phyloP scores from a whole-genome alignment of 805 yeast genomes.

The Wickerhamomyces silvicola region DNA sequence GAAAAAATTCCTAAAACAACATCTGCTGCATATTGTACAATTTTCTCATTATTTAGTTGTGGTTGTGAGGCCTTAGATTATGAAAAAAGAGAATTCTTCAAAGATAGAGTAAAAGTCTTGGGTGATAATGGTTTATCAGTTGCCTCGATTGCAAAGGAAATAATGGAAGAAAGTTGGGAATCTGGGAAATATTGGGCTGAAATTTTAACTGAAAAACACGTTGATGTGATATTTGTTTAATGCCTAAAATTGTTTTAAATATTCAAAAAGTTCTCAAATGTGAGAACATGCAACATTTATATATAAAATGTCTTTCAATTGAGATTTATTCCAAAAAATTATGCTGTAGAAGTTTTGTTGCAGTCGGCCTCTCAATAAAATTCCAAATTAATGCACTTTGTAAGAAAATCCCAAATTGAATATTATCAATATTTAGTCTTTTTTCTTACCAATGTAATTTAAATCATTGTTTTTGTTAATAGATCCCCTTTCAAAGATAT shows the following conservation, averaged over 20 bases:
- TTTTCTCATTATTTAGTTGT: conserved; percentile 45
- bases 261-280: not conserved
- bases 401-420: conserved; percentile 22
- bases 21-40: conserved; percentile 46
- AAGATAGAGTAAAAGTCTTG: conserved; percentile 30
- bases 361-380: conserved; percentile 49
- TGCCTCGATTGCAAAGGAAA: conserved; percentile 18
- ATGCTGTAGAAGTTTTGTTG: conserved; percentile 47
- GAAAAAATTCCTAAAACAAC: conserved; percentile 34
- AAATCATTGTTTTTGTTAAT: conserved; percentile 19
- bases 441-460: conserved; percentile 15
- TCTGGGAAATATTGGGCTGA: conserved; percentile 49
- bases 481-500: conserved; percentile 30
- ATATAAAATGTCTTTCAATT: no score
- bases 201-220: conserved; percentile 35
- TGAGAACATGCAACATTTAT: no score
- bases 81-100: conserved; percentile 27
- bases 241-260: not conserved
- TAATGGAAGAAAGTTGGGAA: conserved; percentile 48
- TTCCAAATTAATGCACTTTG: conserved; percentile 32
- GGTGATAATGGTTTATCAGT: conserved; percentile 30
- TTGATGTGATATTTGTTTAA: conserved; percentile 41
- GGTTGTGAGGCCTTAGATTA: conserved; percentile 45
- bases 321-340: conserved; percentile 39
- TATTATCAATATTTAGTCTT: conserved; percentile 7